A percentile compares a stretch with the other conserved stretches of the same genome.
Conservation (phyloP, 2,329 filamentous ascomycete genomes). For the Fusarium nisikadoi region DNA sequence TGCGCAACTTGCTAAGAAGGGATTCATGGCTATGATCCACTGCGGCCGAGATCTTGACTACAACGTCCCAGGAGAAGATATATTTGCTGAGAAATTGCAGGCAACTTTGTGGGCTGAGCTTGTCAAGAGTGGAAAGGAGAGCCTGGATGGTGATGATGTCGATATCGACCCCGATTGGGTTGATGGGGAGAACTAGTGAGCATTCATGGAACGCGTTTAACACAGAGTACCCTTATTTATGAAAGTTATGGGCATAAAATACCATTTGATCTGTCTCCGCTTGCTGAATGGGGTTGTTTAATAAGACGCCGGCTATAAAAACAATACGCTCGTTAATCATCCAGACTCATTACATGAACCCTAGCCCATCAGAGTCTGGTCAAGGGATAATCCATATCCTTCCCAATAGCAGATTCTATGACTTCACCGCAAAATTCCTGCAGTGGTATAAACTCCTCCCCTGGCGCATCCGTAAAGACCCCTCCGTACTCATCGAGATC, state of each 20-base stretch:
- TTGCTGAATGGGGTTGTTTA: neutral
- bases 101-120: neutral
- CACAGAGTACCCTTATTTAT: neutral
- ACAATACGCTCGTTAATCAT: neutral
- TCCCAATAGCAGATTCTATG: neutral
- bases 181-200: neutral
- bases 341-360: neutral
- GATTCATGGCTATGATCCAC: neutral
- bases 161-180: neutral
- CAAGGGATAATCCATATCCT: neutral
- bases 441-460: neutral
- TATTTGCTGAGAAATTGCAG: neutral
- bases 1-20: neutral
- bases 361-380: constrained; percentile 26
- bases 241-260: neutral
- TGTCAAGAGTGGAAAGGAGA: neutral
- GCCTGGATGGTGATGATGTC: neutral
- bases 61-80: neutral
- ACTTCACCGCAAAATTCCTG: constrained; percentile 2
- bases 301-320: neutral
- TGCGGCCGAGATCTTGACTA: neutral
- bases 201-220: neutral
- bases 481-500: constrained; percentile 24
- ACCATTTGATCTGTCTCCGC: no score
- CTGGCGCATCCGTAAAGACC: constrained; percentile 7